Base-by-base conservation (phyloP, 106 monocot species). In the Phalaenopsis aphrodite region DNA sequence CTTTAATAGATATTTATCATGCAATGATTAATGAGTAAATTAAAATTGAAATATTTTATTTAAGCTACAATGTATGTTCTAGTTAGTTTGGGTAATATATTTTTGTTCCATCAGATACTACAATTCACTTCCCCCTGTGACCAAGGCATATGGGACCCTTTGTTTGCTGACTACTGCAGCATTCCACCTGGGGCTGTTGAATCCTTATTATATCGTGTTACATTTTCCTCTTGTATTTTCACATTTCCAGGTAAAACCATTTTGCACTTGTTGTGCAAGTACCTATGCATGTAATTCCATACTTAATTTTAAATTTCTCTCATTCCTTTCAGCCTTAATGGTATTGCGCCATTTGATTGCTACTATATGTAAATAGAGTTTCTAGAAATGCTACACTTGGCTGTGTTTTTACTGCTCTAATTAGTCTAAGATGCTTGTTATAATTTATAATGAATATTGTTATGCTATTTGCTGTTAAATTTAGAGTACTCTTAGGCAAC, bases 71-170 rank as follows among this genome's bases (percentile, higher is more conserved):
- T 61, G 21, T 74, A 18, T 42, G 7, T 45, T 74, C 43, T 74
- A 45, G 18, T 74, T 5, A 18, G 2, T 74, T 45, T 74, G 52
- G 74, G 4, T 10, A 12, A 69, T 69, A 5, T 12, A 36, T 74
- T 42, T 74, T 45, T 5, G 42, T 69, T 84, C 55, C 68, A 75
- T 76, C 89, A 97, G 97, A 81, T 97, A 72, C 79, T 97, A 97
- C 77, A 88, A 90, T 78, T 94, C 94, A 66, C 97, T 97, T 86
- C 97, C 97, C 76, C 94, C 97, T n/a, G 77, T 97, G 38, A 89
- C 87, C 81, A 97, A 92, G 81, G 85, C 90, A 12, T 97, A 87
- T 84, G 97, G 90, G 21, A 97, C 94, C 38, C 17, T 90, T 3
- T 97, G 94, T 87, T 82, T 97, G 69, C 41, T 89, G 78, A 88